These are phyloP conservation scores for Solanum neorickii DNA, from an alignment of 257 asterid species.

Conservation along the genomic window DNA sequence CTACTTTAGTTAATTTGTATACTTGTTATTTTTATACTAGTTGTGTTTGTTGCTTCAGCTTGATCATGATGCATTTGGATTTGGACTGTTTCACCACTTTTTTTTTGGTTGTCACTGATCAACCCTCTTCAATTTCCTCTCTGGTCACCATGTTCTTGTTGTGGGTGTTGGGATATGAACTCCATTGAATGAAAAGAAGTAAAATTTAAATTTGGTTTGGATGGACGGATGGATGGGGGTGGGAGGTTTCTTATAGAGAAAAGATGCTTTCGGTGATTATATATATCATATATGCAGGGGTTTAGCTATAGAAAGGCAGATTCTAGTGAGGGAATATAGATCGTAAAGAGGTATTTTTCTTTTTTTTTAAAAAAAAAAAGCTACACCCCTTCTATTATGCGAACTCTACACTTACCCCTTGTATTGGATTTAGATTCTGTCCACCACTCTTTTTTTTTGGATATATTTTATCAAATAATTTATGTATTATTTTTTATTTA, in stretches of 20 bases:
- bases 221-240: not conserved
- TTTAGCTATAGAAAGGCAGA: not conserved
- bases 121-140: not conserved
- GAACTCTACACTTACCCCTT: not conserved
- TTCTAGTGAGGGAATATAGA: not conserved
- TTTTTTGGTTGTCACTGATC: not conserved
- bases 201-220: not conserved
- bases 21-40: not conserved
- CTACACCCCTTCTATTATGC: too few relatives aligned
- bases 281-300: not conserved
- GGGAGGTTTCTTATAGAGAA: not conserved
- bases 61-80: not conserved
- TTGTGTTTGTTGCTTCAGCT: conserved; percentile 4
- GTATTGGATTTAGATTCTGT: not conserved
- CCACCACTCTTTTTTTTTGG: not conserved
- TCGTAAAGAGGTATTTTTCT: not conserved
- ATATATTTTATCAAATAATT: not conserved
- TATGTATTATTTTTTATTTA: not conserved
- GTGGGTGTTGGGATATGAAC: not conserved
- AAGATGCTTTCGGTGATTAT: not conserved
- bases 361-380: not conserved
- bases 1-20: too few relatives aligned
- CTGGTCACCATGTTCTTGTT: not conserved
- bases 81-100: not conserved
- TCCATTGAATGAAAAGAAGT: not conserved